Evolutionary conservation across 2,329 filamentous ascomycete genomes (phyloP).

Genomic region (Sporothrix sp.): DNA sequence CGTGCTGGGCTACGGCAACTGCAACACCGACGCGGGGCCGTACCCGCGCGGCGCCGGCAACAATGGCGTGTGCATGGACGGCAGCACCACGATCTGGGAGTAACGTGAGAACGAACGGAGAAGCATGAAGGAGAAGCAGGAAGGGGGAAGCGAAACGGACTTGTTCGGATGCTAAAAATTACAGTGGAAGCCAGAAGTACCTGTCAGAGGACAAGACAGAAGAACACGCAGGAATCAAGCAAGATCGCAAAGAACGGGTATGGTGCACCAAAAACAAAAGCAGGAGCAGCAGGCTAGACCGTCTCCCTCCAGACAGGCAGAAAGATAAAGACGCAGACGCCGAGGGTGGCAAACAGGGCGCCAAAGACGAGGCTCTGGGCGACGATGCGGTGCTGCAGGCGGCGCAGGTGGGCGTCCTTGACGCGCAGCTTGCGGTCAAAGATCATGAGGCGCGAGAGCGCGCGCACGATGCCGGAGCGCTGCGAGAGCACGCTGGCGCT

Average conservation of each 20-base stretch:
- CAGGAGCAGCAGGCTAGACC: no score
- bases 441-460: conserved; percentile 34
- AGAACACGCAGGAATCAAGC: no score
- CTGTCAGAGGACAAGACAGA: no score
- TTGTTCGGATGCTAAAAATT: no score
- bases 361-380: conserved; percentile 32
- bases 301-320: conserved; percentile 34
- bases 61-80: conserved; percentile 1
- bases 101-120: background rate
- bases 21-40: conserved; percentile 1
- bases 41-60: conserved; percentile 8
- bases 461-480: conserved; percentile 22
- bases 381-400: conserved; percentile 36
- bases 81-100: background rate
- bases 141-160: no score
- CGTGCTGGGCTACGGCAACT: conserved; percentile 14
- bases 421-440: conserved; percentile 38
- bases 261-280: no score
- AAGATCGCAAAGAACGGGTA: no score
- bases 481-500: conserved; percentile 18
- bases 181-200: no score
- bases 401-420: conserved; percentile 33
- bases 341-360: conserved; percentile 27
- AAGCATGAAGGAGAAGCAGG: no score
- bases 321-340: conserved; percentile 33